Evolutionary conservation across 2,329 filamentous ascomycete species (phyloP), one percentile per base, ranked within the genome.

Genomic region (Aspergillus ochraceus): DNA sequence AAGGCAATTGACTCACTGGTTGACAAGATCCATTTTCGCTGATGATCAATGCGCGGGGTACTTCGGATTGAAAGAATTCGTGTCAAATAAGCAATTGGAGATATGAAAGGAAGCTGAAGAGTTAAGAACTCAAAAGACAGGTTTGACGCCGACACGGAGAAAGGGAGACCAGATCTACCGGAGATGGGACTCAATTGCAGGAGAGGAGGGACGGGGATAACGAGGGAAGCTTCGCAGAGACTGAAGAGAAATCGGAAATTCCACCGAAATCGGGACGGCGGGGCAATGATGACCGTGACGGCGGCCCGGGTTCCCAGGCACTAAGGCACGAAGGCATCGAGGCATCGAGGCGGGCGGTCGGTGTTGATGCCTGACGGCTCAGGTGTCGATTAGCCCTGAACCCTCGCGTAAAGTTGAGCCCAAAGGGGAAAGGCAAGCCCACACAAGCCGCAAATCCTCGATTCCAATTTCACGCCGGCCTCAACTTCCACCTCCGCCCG

Each of bases 11-110:
- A 76, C 80, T 80, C 75, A 85, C 83, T 85, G 83, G 73, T 87
- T 86, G 60, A 87, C 84, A 60, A 87, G 79, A 81, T 87, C 84
- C 84, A 87, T 87, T 24, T 59, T 58, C 62, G 64, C 58, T 54
- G 66, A 65, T 26, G 54, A 62, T 64, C 58, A 49, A 54, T 36
- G 64, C 61, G 68, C 63, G 64, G 68, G 67, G 66, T 66, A 66
- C 63, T 55, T 53, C 19, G 19, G 22, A 47, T 47, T 22, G 36
- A 26, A 60, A 52, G 50, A 30, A 50, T 56, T 60, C 17, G 39
- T 11, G 53, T 17, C 22, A 49, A 20, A 42, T 29, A 19, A 32
- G 24, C 19, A 39, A 30, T 49, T n/a, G 57, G 45, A 19, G 22
- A 22, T 5, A 22, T 24, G 29, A 47, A 52, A 22, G 6, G 20